These are phyloP conservation scores for Ogataea sp. DNA, from an alignment of 805 yeast species.

Conservation along the genomic window DNA sequence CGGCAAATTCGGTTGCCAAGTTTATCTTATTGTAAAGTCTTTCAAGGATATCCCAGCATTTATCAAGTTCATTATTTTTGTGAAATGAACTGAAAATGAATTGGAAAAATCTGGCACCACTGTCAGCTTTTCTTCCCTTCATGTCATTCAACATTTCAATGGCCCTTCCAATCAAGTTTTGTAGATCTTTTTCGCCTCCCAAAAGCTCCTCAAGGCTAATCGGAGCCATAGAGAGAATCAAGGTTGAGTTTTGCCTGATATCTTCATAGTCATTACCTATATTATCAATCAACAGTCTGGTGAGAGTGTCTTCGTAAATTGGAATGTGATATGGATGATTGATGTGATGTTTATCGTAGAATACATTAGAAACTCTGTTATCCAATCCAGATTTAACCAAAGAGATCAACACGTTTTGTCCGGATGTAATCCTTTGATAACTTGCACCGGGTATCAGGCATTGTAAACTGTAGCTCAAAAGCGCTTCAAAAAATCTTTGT, in stretches of 20 bases:
- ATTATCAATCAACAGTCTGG: constrained; percentile 49
- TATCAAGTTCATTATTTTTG: constrained; percentile 7
- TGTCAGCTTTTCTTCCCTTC: constrained; percentile 63
- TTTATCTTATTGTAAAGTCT: constrained; percentile 27
- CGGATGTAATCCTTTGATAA: constrained; percentile 42
- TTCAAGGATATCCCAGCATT: constrained; percentile 20
- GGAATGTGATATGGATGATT: constrained; percentile 40
- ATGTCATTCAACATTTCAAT: constrained; percentile 27
- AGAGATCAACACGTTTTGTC: constrained; percentile 37
- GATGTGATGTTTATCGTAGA: constrained; percentile 33
- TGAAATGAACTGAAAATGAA: constrained; percentile 34
- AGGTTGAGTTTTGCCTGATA: constrained; percentile 46
- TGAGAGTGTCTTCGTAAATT: constrained; percentile 30
- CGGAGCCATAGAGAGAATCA: constrained; percentile 38
- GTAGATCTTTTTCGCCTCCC: constrained; percentile 8
- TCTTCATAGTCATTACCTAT: constrained; percentile 72
- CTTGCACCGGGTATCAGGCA: constrained; percentile 50
- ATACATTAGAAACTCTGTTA: constrained; percentile 25
- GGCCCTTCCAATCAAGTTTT: constrained; percentile 13
- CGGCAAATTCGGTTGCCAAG: constrained; percentile 25
- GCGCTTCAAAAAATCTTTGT: constrained; percentile 28
- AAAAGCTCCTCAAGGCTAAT: constrained; percentile 17
- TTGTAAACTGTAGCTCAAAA: constrained; percentile 27
- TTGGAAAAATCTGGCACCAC: constrained; percentile 64
- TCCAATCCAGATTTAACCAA: constrained; percentile 54